Percentiles rank a stretch among this genome's conserved stretches.
These are phyloP conservation scores for Neopestalotiopsis rosae DNA, from an alignment of 2,329 filamentous ascomycete genomes.

Conservation along the genomic window DNA sequence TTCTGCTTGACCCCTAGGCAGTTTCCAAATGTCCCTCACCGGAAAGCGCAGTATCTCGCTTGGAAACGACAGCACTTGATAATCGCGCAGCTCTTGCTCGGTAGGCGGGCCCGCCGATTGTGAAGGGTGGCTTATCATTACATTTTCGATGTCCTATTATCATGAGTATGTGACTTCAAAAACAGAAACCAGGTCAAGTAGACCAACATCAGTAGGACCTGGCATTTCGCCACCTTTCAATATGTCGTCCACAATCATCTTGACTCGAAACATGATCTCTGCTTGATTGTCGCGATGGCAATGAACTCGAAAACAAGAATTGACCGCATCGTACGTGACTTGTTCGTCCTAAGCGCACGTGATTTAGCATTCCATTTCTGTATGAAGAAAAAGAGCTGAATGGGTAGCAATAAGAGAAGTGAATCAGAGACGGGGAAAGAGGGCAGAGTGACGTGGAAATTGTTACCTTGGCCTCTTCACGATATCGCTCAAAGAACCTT, in stretches of 20 bases:
- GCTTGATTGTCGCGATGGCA: neutral
- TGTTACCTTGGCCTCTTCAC: slow-evolving; percentile 1
- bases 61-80: slow-evolving; percentile 18
- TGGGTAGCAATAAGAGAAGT: too few relatives aligned
- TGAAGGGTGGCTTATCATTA: slow-evolving; percentile 12
- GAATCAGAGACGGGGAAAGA: neutral
- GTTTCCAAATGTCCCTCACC: slow-evolving; percentile 9
- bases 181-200: neutral
- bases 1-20: slow-evolving; percentile 5
- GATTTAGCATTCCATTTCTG: neutral
- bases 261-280: neutral
- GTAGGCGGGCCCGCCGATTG: neutral
- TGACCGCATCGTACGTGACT: slow-evolving; percentile 15
- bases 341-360: slow-evolving; percentile 1
- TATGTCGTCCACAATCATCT: slow-evolving; percentile 16
- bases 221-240: slow-evolving; percentile 7
- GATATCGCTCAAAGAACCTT: slow-evolving; percentile 16
- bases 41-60: slow-evolving; percentile 7
- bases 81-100: slow-evolving; percentile 9
- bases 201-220: slow-evolving; percentile 9
- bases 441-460: neutral
- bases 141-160: slow-evolving; percentile 9
- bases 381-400: too few relatives aligned
- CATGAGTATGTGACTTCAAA: neutral
- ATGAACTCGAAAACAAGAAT: slow-evolving; percentile 19